These are phyloP conservation scores for Starmera amethionina DNA, from an alignment of 805 yeast genomes.

Conservation along the genomic window DNA sequence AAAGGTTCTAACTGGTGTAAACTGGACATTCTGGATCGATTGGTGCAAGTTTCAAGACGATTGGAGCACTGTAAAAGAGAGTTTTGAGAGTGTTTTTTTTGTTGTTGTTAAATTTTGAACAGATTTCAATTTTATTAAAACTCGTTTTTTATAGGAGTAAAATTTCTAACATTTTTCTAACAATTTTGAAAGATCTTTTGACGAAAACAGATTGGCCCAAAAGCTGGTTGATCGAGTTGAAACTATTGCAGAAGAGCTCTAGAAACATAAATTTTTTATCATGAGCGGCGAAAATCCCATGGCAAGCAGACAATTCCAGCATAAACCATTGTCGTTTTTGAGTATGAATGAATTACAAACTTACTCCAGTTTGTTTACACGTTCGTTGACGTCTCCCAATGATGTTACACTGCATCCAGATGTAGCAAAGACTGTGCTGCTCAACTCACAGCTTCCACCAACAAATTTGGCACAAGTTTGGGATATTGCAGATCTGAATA, in stretches of 20 bases:
- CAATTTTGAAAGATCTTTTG: too few relatives aligned
- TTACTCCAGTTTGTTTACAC: constrained; percentile 47
- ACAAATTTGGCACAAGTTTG: constrained; percentile 76
- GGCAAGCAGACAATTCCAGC: too few relatives aligned
- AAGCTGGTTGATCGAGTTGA: too few relatives aligned
- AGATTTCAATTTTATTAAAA: too few relatives aligned
- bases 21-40: constrained; percentile 1
- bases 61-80: neutral
- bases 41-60: neutral
- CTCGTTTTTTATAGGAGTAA: too few relatives aligned
- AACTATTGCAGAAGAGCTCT: too few relatives aligned
- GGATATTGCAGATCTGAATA: constrained; percentile 82
- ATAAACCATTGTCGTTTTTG: constrained; percentile 62
- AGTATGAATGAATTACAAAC: constrained; percentile 77
- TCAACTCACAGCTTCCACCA: constrained; percentile 72
- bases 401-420: constrained; percentile 52
- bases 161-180: too few relatives aligned
- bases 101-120: neutral
- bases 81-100: too few relatives aligned
- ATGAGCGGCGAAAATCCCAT: too few relatives aligned
- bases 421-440: constrained; percentile 65
- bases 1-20: constrained; percentile 7
- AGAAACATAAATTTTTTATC: too few relatives aligned
- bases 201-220: too few relatives aligned
- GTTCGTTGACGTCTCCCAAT: constrained; percentile 44